phyloP scores from a whole-genome alignment of 495 filamentous ascomycete genomes.

The Penicillium longicatenatum region DNA sequence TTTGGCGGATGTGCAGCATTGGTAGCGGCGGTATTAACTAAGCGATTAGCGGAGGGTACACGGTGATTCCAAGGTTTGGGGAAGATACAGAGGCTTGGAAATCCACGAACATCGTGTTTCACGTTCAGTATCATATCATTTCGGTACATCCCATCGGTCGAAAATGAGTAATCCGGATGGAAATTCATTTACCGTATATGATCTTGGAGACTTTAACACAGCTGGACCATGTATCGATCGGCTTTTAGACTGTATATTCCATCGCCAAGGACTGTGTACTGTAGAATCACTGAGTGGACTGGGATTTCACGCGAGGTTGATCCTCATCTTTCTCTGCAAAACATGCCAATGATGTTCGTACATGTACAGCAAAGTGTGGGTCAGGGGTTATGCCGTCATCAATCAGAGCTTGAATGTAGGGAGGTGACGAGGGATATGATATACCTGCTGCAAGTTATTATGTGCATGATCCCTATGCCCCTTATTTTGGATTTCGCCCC shows the following conservation, averaged over 20 bases:
- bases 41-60: slow-evolving; percentile 42
- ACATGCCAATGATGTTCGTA: slow-evolving; percentile 17
- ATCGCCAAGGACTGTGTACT: neutral
- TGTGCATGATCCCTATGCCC: neutral
- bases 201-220: too few species aligned
- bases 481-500: neutral
- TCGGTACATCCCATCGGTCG: too few species aligned
- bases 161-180: too few species aligned
- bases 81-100: too few species aligned
- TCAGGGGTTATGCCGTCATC: slow-evolving; percentile 10
- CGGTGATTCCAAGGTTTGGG: slow-evolving; percentile 1
- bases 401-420: slow-evolving; percentile 10
- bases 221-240: too few species aligned
- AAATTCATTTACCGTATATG: too few species aligned
- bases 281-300: neutral
- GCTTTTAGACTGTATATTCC: too few species aligned
- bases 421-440: slow-evolving; percentile 8
- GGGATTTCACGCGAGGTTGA: neutral
- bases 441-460: neutral
- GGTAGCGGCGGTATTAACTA: slow-evolving; percentile 69
- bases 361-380: slow-evolving; percentile 12
- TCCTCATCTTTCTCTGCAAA: neutral
- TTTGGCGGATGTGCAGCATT: slow-evolving; percentile 78
- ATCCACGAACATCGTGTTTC: too few species aligned
- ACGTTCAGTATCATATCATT: neutral